Conservation (phyloP, 768 basidiomycete genomes). For the Cubamyces lactineus region DNA sequence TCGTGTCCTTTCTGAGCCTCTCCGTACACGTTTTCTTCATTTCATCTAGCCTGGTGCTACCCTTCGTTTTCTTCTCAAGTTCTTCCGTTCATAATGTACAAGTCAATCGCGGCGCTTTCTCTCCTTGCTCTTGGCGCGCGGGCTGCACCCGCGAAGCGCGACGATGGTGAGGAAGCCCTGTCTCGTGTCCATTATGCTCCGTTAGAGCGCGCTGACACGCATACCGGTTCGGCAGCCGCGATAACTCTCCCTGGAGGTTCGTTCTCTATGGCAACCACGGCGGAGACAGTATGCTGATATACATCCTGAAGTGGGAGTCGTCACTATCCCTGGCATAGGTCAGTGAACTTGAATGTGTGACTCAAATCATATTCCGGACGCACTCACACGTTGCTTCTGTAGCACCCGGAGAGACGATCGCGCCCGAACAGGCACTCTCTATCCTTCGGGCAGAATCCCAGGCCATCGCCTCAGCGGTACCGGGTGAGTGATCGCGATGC, state of each 20-base stretch:
- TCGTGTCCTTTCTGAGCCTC: not conserved
- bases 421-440: not conserved
- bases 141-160: slow-evolving; percentile 16
- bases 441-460: slow-evolving; percentile 10
- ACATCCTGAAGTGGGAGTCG: no score
- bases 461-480: not conserved
- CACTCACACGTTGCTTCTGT: no score
- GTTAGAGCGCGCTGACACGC: not conserved
- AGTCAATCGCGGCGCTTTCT: slow-evolving; percentile 23
- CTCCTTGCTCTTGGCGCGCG: slow-evolving; percentile 19
- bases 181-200: no score
- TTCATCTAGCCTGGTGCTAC: slow-evolving; percentile 31
- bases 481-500: not conserved
- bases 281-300: no score
- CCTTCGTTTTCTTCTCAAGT: slow-evolving; percentile 7
- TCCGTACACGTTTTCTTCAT: slow-evolving; percentile 16
- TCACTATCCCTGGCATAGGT: not conserved
- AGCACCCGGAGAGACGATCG: not conserved
- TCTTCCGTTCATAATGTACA: slow-evolving; percentile 4
- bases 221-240: not conserved
- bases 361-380: not conserved
- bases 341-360: not conserved
- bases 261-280: not conserved
- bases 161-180: not conserved
- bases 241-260: not conserved